These are phyloP conservation scores for Amanita phalloides DNA, from an alignment of 768 basidiomycete genomes.

Conservation along the genomic window DNA sequence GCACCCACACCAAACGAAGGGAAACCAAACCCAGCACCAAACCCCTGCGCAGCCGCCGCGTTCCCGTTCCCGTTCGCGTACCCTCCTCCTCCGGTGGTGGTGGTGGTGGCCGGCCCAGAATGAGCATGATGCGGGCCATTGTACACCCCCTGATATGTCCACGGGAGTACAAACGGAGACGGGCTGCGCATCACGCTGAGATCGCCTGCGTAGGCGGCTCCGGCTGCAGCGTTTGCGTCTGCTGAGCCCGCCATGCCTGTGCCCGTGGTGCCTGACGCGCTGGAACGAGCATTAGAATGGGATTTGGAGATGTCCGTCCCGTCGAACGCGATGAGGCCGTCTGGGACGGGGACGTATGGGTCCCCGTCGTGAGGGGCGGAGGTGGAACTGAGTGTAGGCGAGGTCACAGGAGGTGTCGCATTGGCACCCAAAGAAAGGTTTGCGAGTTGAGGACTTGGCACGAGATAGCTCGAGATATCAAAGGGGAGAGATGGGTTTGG, in stretches of 20 bases:
- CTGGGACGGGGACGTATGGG: constrained; percentile 10
- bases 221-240: constrained; percentile 2
- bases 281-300: background rate
- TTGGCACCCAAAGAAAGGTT: background rate
- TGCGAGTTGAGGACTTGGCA: background rate
- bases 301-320: constrained; percentile 8
- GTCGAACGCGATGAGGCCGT: constrained; percentile 22
- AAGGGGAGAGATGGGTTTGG: constrained; percentile 14
- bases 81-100: background rate
- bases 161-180: background rate
- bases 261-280: background rate
- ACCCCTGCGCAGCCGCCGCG: background rate
- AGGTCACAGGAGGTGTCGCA: background rate
- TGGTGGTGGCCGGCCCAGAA: background rate
- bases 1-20: background rate
- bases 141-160: constrained; percentile 1
- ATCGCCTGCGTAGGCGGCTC: background rate
- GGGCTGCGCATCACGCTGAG: background rate
- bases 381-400: background rate
- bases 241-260: background rate
- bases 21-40: background rate
- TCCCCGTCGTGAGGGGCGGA: background rate
- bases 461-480: constrained; percentile 16
- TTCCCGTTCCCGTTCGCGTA: background rate
- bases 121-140: background rate